Evolutionary conservation across 2,329 filamentous ascomycete species (phyloP).

Genomic region (Ascochyta rabiei): DNA sequence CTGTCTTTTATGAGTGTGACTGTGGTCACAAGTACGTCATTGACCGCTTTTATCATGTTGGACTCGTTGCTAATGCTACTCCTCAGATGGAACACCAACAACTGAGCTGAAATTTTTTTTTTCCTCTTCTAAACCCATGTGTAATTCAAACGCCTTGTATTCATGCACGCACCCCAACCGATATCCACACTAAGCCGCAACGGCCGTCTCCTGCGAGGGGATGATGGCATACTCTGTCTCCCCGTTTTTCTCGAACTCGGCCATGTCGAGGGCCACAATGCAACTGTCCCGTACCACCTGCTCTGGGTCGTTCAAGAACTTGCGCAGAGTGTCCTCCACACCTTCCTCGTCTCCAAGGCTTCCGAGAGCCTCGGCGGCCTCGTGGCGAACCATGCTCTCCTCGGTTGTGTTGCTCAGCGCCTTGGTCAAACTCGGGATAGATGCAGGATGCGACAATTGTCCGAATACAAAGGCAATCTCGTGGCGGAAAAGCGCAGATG

Average conservation of each 20-base stretch:
- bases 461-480: constrained; percentile 99
- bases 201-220: constrained; percentile 55
- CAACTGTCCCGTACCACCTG: constrained; percentile 94
- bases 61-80: constrained; percentile 27
- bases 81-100: constrained; percentile 63
- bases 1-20: constrained; percentile 86
- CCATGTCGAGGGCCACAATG: constrained; percentile 96
- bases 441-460: constrained; percentile 94
- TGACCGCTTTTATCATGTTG: background rate
- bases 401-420: constrained; percentile 80
- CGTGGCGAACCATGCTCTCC: constrained; percentile 95
- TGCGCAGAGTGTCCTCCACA: constrained; percentile 82
- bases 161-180: constrained; percentile 21
- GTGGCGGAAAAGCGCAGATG: constrained; percentile 92
- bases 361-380: constrained; percentile 94
- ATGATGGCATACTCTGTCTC: constrained; percentile 92
- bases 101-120: constrained; percentile 56
- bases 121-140: constrained; percentile 19
- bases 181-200: constrained; percentile 30
- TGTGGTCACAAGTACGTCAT: constrained; percentile 78
- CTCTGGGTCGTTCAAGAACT: constrained; percentile 88
- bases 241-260: constrained; percentile 89
- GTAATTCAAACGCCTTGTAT: constrained; percentile 31
- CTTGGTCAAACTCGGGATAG: constrained; percentile 83
- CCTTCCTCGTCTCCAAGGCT: constrained; percentile 92